phyloP scores from a whole-genome alignment of 1,284 basidiomycete genomes.

The Amylostereum areolatum region DNA sequence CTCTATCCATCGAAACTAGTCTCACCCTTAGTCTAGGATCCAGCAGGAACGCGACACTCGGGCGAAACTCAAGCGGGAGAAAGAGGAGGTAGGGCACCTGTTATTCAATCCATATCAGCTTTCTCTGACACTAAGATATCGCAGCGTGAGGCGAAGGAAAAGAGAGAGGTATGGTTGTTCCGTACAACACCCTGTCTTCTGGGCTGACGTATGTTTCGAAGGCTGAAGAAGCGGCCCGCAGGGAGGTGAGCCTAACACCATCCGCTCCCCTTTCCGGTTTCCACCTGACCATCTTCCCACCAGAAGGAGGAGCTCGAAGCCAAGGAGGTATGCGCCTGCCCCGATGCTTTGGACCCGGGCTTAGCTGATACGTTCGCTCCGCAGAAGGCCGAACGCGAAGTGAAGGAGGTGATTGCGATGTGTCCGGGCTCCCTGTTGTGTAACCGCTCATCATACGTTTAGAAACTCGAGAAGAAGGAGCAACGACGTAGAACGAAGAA shows the following conservation, averaged over 20 bases:
- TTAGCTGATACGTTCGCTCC: conserved; percentile 12
- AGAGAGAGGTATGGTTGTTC: conserved; percentile 46
- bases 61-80: conserved; percentile 79
- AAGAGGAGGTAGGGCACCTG: conserved; percentile 56
- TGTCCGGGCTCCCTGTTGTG: conserved; percentile 4
- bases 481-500: conserved; percentile 39
- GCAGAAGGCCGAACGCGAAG: conserved; percentile 45
- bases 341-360: conserved; percentile 6
- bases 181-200: not conserved
- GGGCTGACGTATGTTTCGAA: conserved; percentile 6
- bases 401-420: conserved; percentile 38
- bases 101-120: conserved; percentile 12
- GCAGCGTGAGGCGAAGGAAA: conserved; percentile 70
- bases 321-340: conserved; percentile 24
- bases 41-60: conserved; percentile 73
- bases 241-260: conserved; percentile 26
- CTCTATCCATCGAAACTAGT: conserved; percentile 7
- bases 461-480: conserved; percentile 47
- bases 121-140: conserved; percentile 13
- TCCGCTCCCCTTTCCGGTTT: conserved; percentile 4
- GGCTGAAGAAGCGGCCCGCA: conserved; percentile 34
- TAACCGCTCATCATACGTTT: not conserved
- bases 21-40: conserved; percentile 35
- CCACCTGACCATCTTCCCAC: conserved; percentile 9
- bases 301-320: conserved; percentile 51